Evolutionary conservation across 2,329 filamentous ascomycete genomes (phyloP).

Genomic region (Pestalotiopsis sp.): DNA sequence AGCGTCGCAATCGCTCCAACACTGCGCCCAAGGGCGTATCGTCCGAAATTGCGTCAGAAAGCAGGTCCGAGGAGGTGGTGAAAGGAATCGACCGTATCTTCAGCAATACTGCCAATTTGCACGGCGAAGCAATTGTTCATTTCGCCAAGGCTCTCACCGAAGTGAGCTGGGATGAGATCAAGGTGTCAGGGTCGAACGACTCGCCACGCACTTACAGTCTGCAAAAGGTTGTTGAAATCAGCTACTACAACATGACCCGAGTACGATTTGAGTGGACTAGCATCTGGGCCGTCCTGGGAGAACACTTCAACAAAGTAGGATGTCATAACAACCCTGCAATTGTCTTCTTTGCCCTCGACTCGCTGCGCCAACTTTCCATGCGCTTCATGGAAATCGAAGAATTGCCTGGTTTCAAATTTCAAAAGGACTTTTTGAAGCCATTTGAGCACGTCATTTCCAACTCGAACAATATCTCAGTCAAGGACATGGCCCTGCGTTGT

Average conservation of each 20-base stretch:
- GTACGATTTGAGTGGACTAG: constrained; percentile 98
- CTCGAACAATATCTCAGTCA: constrained; percentile 86
- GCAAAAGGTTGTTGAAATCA: constrained; percentile 98
- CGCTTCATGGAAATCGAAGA: constrained; percentile 99
- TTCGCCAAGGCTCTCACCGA: constrained; percentile 92
- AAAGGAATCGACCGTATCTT: constrained; percentile 95
- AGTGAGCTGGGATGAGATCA: constrained; percentile 99
- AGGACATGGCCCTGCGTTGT: constrained; percentile 95
- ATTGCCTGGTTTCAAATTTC: constrained; percentile 97
- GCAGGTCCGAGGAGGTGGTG: constrained; percentile 89
- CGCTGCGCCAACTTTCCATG: constrained; percentile 93
- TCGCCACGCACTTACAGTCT: constrained; percentile 95
- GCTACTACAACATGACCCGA: constrained; percentile 99
- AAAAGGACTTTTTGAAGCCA: constrained; percentile 98
- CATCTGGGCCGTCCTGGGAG: constrained; percentile 96
- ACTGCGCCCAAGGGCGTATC: constrained; percentile 68
- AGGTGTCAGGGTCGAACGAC: constrained; percentile 93
- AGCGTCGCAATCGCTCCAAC: constrained; percentile 53
- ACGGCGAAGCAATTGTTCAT: constrained; percentile 91
- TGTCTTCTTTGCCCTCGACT: constrained; percentile 97
- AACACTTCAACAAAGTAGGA: constrained; percentile 97
- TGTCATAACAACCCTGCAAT: constrained; percentile 96
- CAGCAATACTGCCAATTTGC: constrained; percentile 91
- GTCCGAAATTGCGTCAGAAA: constrained; percentile 85
- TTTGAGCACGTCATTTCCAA: constrained; percentile 98